A percentile compares a stretch with the other conserved stretches of the same genome.
Evolutionary conservation across 768 basidiomycete species (phyloP).

Genomic region (Lactarius sanguifluus): DNA sequence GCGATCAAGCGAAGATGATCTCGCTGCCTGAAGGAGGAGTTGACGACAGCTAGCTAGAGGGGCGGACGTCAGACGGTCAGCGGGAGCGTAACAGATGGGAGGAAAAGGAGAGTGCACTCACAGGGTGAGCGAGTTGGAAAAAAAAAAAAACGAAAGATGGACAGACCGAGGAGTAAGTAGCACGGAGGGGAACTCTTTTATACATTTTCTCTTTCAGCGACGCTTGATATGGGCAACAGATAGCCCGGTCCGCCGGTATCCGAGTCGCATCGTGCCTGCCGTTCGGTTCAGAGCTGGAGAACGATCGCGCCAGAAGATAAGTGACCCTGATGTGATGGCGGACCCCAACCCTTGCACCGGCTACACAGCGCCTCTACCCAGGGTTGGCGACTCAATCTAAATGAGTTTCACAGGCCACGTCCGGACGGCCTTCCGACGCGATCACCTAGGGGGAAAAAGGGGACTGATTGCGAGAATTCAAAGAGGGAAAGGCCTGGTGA

Average conservation of each 20-base stretch:
- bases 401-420: slow-evolving; percentile 1
- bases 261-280: background rate
- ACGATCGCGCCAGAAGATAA: slow-evolving; percentile 8
- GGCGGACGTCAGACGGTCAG: background rate
- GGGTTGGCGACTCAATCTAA: background rate
- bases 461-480: background rate
- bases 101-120: slow-evolving; percentile 1
- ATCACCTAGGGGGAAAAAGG: background rate
- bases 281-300: background rate
- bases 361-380: slow-evolving; percentile 4
- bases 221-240: slow-evolving; percentile 10
- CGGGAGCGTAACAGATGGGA: background rate
- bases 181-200: slow-evolving; percentile 5
- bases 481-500: background rate
- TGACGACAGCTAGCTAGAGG: slow-evolving; percentile 17
- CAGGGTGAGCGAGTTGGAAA: slow-evolving; percentile 18
- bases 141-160: background rate
- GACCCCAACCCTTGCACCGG: background rate
- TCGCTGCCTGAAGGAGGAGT: slow-evolving; percentile 32
- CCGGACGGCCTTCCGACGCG: background rate
- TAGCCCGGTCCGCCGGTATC: background rate
- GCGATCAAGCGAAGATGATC: slow-evolving; percentile 36
- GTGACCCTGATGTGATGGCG: slow-evolving; percentile 2
- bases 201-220: slow-evolving; percentile 11
- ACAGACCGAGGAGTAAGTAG: background rate